Evolutionary conservation across 345 rosid genomes (phyloP), one percentile per base, ranked within the genome.

Genomic region (Raphanus sativus): DNA sequence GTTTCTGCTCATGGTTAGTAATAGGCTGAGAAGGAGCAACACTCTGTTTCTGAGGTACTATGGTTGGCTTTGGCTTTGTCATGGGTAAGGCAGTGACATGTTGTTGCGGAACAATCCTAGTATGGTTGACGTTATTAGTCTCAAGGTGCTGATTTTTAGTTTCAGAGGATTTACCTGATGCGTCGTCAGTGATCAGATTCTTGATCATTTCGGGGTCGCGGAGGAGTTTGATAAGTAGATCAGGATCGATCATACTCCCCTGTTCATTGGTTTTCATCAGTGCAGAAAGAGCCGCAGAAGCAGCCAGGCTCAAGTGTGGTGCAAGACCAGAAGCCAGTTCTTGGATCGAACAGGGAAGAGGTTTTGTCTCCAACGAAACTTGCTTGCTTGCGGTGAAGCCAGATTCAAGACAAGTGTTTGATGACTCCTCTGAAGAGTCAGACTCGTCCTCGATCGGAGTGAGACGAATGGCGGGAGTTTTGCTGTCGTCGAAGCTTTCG

Each of bases 191-290:
- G 16, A 82, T 76, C 72, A 90, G 52, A 63, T 83, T 77, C 72
- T 86, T 73, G 17, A 87, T 64, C 74, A 83, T 81, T 70, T 84
- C 28, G 0, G 92, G 93, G 79, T 90, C 80, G 17, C 72, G 75
- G 10, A 90, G 84, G 78, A 92, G 68, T 71, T 84, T 82, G 75
- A 85, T 59, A 3, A 92, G 96, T 68, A 89, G 80, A 55, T 85
- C 84, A 21, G 82, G 38, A 79, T 92, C 96, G 3, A 92, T 73
- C 83, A 72, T 25, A 75, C 81, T 75, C 48, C 81, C 82, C 13
- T 45, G 76, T 73, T 82, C 86, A 68, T 75, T 67, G 48, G 69
- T 81, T 83, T 83, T 83, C 77, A 78, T 30, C 7, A 85, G 21
- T 6, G 82, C 75, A 28, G 75, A 45, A 17, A 82, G 77, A 58